These are phyloP conservation scores for Wickerhamiella domercqiae DNA, from an alignment of 805 yeast genomes.

Conservation along the genomic window DNA sequence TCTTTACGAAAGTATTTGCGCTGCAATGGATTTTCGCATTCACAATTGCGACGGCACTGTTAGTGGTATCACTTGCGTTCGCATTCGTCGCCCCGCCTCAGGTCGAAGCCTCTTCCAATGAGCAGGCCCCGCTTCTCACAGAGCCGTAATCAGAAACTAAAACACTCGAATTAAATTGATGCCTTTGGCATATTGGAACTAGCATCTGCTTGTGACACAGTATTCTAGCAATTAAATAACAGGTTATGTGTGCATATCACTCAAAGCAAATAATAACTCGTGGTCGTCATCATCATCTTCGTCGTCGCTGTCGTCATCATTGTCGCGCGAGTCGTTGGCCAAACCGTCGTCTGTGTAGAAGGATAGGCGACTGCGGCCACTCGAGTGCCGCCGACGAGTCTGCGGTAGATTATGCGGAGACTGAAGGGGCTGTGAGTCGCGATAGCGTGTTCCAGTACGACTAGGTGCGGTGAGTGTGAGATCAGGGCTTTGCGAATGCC, in stretches of 20 bases:
- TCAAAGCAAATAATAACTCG: slow-evolving; percentile 17
- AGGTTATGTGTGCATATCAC: slow-evolving; percentile 14
- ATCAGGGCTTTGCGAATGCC: no score
- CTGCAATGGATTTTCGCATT: slow-evolving; percentile 80
- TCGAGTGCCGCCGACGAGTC: slow-evolving; percentile 8
- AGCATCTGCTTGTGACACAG: no score
- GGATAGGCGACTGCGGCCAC: slow-evolving; percentile 15
- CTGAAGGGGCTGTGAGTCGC: background rate
- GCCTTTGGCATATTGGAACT: background rate
- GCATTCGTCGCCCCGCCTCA: slow-evolving; percentile 15
- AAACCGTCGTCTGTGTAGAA: slow-evolving; percentile 11
- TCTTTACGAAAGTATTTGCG: slow-evolving; percentile 53
- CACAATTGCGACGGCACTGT: slow-evolving; percentile 42
- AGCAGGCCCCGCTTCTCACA: slow-evolving; percentile 15
- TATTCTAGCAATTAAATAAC: no score
- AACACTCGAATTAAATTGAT: background rate
- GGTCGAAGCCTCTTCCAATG: slow-evolving; percentile 5
- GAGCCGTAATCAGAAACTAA: slow-evolving; percentile 8
- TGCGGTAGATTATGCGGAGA: background rate
- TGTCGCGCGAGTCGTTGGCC: background rate
- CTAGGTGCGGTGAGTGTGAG: background rate
- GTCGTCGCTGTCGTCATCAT: slow-evolving; percentile 6
- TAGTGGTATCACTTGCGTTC: slow-evolving; percentile 35
- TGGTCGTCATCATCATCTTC: slow-evolving; percentile 10
- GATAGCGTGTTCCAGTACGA: background rate